A percentile compares a stretch with the other conserved stretches of the same genome.
Evolutionary conservation across 2,329 filamentous ascomycete genomes (phyloP).

Genomic region (Monilinia laxa): DNA sequence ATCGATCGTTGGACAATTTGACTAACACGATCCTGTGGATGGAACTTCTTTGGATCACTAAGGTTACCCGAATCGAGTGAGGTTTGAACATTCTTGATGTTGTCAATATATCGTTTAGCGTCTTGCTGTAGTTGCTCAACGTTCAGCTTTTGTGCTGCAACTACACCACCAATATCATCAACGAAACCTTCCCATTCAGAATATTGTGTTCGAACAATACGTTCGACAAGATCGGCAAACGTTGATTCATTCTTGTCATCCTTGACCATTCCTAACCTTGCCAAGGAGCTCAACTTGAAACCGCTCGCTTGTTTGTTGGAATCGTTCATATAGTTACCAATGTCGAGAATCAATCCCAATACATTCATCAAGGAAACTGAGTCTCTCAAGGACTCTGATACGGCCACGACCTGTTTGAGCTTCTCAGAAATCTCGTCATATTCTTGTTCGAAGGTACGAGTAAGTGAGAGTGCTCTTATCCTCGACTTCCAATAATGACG

Average conservation of each 20-base stretch:
- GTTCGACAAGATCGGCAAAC: constrained; percentile 91
- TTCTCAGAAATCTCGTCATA: constrained; percentile 90
- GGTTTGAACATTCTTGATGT: constrained; percentile 88
- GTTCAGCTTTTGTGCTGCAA: constrained; percentile 84
- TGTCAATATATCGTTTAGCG: constrained; percentile 89
- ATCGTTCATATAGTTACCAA: constrained; percentile 99
- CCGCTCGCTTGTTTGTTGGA: constrained; percentile 96
- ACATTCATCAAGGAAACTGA: constrained; percentile 95
- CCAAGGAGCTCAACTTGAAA: constrained; percentile 95
- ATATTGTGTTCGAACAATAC: constrained; percentile 94
- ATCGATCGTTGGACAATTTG: constrained; percentile 89
- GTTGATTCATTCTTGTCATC: constrained; percentile 98
- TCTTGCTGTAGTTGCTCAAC: constrained; percentile 88
- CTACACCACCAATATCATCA: constrained; percentile 78
- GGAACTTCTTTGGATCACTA: constrained; percentile 95
- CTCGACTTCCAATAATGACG: constrained; percentile 99
- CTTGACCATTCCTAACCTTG: constrained; percentile 94
- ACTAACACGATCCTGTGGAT: constrained; percentile 91
- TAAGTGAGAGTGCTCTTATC: constrained; percentile 86
- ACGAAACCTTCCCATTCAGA: constrained; percentile 90
- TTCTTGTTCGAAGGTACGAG: constrained; percentile 78
- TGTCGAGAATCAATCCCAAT: constrained; percentile 90
- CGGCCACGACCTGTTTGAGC: constrained; percentile 78
- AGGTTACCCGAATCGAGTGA: constrained; percentile 91
- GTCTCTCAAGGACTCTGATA: constrained; percentile 86